Evolutionary conservation across 441 rosid genomes (phyloP).

Genomic region (California macrophylla): DNA sequence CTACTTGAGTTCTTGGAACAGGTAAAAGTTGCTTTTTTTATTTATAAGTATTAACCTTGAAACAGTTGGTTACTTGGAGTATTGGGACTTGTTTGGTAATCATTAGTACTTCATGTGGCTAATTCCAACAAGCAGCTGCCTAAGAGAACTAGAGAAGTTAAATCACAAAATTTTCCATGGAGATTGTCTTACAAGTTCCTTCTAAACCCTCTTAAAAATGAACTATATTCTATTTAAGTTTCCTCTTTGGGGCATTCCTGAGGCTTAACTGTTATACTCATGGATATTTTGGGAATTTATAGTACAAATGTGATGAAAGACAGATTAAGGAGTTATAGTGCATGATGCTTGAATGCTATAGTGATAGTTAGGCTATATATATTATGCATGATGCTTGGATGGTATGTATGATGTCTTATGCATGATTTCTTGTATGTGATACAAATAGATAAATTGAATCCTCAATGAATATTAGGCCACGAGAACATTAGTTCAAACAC

Average conservation of each 20-base stretch:
- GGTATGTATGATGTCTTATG: too few species aligned
- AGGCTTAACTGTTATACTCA: background rate
- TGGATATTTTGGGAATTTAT: background rate
- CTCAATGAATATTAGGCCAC: too few species aligned
- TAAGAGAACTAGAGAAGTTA: background rate
- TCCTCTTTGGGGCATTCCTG: background rate
- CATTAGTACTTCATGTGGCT: background rate
- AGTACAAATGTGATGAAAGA: too few species aligned
- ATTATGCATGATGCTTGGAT: too few species aligned
- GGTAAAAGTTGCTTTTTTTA: slow-evolving; percentile 30
- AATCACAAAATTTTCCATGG: background rate
- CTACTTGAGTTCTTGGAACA: slow-evolving; percentile 77
- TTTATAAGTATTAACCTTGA: background rate
- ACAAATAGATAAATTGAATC: too few species aligned
- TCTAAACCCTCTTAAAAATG: background rate
- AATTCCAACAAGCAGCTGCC: background rate
- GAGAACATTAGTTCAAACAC: too few species aligned
- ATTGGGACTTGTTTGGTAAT: background rate
- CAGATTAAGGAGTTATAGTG: too few species aligned
- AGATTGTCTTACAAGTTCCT: background rate
- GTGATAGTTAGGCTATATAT: too few species aligned
- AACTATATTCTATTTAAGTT: background rate
- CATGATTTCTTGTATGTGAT: too few species aligned
- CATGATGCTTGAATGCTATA: too few species aligned
- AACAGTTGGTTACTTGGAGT: background rate